phyloP scores from a whole-genome alignment of 2,329 filamentous ascomycete species.

The Karstenula rhodostoma region DNA sequence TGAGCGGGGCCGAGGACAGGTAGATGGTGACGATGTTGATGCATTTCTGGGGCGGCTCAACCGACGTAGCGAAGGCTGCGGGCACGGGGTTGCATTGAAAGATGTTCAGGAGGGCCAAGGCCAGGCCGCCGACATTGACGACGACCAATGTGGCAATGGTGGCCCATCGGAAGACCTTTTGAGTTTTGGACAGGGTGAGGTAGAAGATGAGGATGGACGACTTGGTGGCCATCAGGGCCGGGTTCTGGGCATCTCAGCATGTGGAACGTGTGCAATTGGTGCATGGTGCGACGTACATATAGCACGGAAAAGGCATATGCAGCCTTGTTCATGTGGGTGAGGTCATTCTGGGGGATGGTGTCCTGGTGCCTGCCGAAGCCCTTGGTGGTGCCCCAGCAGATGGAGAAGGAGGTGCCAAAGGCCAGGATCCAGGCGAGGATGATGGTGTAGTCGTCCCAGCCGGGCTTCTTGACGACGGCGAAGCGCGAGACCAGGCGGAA shows the following conservation, averaged over 20 bases:
- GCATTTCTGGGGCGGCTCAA: constrained; percentile 59
- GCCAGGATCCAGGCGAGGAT: constrained; percentile 78
- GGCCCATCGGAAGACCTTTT: constrained; percentile 78
- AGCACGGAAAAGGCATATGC: constrained; percentile 69
- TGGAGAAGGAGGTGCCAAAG: constrained; percentile 72
- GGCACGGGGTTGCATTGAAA: constrained; percentile 81
- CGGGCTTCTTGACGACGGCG: constrained; percentile 74
- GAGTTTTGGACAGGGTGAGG: constrained; percentile 79
- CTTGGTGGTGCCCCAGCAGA: constrained; percentile 68
- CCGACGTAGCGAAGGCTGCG: constrained; percentile 69
- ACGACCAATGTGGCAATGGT: constrained; percentile 81
- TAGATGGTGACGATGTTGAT: constrained; percentile 70
- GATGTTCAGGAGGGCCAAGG: constrained; percentile 85
- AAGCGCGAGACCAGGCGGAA: constrained; percentile 77
- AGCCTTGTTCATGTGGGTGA: constrained; percentile 62
- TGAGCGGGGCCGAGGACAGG: constrained; percentile 82
- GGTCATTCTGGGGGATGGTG: constrained; percentile 63
- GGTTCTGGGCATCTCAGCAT: constrained; percentile 68
- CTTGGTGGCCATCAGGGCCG: constrained; percentile 88
- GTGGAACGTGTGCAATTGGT: constrained; percentile 5
- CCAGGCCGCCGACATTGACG: constrained; percentile 79
- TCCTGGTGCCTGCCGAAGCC: constrained; percentile 74
- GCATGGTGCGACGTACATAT: constrained; percentile 57
- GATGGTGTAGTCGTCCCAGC: constrained; percentile 83
- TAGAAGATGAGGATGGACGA: constrained; percentile 94